Conservation (phyloP, 2,329 filamentous ascomycete species). For the Ceratocystis destructans region DNA sequence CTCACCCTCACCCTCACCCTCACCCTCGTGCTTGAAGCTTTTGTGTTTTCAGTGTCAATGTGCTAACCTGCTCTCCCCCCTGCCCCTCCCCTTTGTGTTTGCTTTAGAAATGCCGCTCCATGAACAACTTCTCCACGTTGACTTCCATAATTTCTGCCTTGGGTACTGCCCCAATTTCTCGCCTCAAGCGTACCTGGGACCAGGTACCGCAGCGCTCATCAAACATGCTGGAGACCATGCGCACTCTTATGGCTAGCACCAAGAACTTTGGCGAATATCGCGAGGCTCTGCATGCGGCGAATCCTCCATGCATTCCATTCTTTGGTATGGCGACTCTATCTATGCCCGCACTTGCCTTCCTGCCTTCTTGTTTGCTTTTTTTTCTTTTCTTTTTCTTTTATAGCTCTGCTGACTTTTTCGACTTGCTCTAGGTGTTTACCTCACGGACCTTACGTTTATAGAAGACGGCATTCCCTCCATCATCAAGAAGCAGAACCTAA, state of each 20-base stretch:
- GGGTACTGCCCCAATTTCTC: conserved; percentile 86
- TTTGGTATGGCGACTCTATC: conserved; percentile 51
- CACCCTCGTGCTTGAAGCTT: neutral
- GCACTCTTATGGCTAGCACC: conserved; percentile 86
- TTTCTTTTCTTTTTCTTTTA: too few species aligned
- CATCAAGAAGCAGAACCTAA: conserved; percentile 89
- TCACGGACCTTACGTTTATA: conserved; percentile 96
- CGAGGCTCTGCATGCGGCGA: conserved; percentile 80
- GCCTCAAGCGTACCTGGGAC: conserved; percentile 85
- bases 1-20: neutral
- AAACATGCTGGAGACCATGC: conserved; percentile 73
- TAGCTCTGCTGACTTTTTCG: neutral
- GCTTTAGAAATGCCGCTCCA: conserved; percentile 67
- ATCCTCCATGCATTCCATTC: conserved; percentile 95
- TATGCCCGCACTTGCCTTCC: neutral
- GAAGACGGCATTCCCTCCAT: conserved; percentile 95
- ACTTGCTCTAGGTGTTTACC: conserved; percentile 58
- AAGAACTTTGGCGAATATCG: conserved; percentile 98
- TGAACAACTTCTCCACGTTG: conserved; percentile 96
- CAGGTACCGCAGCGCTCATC: conserved; percentile 79
- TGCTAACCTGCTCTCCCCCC: conserved; percentile 21
- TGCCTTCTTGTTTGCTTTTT: too few species aligned
- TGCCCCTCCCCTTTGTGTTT: neutral
- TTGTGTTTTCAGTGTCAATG: conserved; percentile 9
- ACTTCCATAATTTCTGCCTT: conserved; percentile 96